These are phyloP conservation scores for Psilocybe cubensis DNA, from an alignment of 768 basidiomycete genomes.

Conservation along the genomic window DNA sequence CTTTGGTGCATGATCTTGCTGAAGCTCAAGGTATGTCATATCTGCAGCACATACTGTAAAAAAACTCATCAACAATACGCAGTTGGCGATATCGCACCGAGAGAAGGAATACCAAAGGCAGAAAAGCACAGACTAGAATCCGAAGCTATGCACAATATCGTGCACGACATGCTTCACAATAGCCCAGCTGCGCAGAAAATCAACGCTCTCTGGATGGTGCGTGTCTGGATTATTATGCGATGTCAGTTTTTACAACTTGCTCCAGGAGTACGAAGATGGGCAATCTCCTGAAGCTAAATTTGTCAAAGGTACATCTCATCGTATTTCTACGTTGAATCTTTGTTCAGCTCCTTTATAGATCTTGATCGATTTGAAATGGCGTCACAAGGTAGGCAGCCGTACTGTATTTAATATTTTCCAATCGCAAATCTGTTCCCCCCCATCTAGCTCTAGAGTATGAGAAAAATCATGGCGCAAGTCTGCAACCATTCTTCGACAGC, in stretches of 20 bases:
- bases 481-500: slow-evolving; percentile 83
- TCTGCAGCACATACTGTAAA: neutral
- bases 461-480: slow-evolving; percentile 44
- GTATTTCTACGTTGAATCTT: neutral
- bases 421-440: neutral
- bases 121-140: slow-evolving; percentile 81
- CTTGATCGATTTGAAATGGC: slow-evolving; percentile 91
- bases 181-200: slow-evolving; percentile 72
- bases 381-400: slow-evolving; percentile 60
- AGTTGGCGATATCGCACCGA: slow-evolving; percentile 95
- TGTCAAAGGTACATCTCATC: slow-evolving; percentile 66
- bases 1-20: slow-evolving; percentile 91
- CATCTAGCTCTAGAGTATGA: slow-evolving; percentile 75
- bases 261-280: slow-evolving; percentile 84
- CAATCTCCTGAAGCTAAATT: slow-evolving; percentile 77
- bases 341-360: slow-evolving; percentile 47
- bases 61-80: neutral
- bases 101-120: slow-evolving; percentile 80
- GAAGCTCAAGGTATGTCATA: slow-evolving; percentile 78
- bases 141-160: slow-evolving; percentile 91
- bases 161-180: slow-evolving; percentile 86
- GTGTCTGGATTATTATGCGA: no score
- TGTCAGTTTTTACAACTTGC: neutral
- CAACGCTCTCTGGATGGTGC: slow-evolving; percentile 70
- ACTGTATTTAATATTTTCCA: neutral